phyloP scores from a whole-genome alignment of 2,329 filamentous ascomycete species.

The Aspergillus sp. region DNA sequence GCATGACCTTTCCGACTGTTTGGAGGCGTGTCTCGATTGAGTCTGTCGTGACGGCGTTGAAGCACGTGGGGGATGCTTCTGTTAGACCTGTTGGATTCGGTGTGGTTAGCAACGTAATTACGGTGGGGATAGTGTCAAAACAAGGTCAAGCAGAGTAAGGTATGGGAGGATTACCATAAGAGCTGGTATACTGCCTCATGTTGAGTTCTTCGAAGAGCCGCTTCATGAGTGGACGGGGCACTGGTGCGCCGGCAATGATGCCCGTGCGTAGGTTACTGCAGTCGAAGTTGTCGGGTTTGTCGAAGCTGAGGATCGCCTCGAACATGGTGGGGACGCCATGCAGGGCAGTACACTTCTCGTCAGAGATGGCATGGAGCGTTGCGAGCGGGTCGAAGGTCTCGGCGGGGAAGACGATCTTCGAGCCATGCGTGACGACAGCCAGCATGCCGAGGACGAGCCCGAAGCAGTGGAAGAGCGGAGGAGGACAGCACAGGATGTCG shows the following conservation, averaged over 20 bases:
- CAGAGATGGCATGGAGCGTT: constrained; percentile 64
- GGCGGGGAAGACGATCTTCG: constrained; percentile 72
- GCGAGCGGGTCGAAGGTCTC: constrained; percentile 70
- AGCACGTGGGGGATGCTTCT: constrained; percentile 76
- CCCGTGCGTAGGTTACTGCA: constrained; percentile 65
- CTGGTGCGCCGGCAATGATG: constrained; percentile 75
- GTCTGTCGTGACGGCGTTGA: constrained; percentile 76
- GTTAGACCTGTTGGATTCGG: constrained; percentile 55
- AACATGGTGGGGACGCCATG: constrained; percentile 87
- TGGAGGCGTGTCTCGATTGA: constrained; percentile 64
- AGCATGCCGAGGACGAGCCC: constrained; percentile 75
- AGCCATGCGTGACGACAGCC: constrained; percentile 70
- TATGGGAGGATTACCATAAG: constrained; percentile 47
- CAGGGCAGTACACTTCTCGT: constrained; percentile 70
- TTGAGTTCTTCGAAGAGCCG: constrained; percentile 68
- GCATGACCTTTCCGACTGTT: constrained; percentile 74
- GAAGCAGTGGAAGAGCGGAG: constrained; percentile 84
- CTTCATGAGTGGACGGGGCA: constrained; percentile 74
- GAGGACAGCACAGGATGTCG: constrained; percentile 76
- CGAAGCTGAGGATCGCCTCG: constrained; percentile 59
- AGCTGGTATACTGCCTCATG: constrained; percentile 72
- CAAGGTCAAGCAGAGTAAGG: background rate
- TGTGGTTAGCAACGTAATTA: background rate
- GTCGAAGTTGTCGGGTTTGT: constrained; percentile 49
- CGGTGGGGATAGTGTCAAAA: background rate